Base-by-base conservation (phyloP, 805 yeast species). In the Candida ovalis region DNA sequence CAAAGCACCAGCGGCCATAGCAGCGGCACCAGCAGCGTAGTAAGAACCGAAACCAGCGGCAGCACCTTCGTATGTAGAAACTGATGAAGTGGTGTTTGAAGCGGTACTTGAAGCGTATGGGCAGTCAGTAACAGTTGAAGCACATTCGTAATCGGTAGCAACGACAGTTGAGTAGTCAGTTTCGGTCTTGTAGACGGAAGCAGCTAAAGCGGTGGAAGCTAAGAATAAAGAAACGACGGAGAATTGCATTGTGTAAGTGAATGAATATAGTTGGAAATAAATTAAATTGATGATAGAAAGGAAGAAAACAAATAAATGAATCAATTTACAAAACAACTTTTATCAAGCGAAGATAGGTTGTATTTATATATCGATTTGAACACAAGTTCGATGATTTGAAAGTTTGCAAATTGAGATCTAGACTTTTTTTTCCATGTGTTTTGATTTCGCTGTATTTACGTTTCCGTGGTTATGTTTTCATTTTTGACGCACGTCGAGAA, bases 171-270 rank as follows among this genome's bases (percentile, higher is more conserved):
- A 53, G 53, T 55, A 47, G 40, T 61, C 64, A 59, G 66, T 67
- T 49, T 63, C 61, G 57, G 77, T 61, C 43, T 48, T 33, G 43
- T 51, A 46, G 37, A 64, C 61, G 21, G 62, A 53, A 46, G 56
- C 60, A 54, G 66, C 72, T 47, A 66, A 58, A 58, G 73, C 71
- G 46, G 69, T 64, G 46, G 70, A 63, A 55, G 72, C 73, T 52
- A 61, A 58, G 53, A 66, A 50, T 56, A 68, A 55, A 48, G 70
- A 63, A 61, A 69, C 68, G 58, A 67, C 64, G 58, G 76, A 64
- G 75, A 72, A 74, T 70, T 73, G 76, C 78, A 74, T 74, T 69
- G 51, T 70, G 35, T 49, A 37, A 30, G 40, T n/a, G 59, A 55
- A 53, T 53, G 56, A 54, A 52, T 44, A 52, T 48, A 55, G 69